Conservation (phyloP, 768 basidiomycete genomes). For the Dioszegia hungarica region DNA sequence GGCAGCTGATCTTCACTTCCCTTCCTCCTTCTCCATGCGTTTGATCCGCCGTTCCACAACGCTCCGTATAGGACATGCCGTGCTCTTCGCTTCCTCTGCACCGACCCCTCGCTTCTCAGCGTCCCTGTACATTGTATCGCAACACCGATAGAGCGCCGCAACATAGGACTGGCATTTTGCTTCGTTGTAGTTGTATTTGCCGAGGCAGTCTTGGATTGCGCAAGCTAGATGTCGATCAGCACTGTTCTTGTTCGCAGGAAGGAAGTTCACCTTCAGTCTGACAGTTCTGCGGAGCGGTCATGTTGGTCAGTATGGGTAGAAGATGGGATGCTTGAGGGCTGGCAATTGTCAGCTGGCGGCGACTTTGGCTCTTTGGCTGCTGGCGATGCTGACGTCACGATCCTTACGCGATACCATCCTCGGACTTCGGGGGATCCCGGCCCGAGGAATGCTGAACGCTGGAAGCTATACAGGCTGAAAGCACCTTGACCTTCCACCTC, state of each 20-base stretch:
- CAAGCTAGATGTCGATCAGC: slow-evolving; percentile 24
- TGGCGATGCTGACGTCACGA: background rate
- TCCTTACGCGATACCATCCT: background rate
- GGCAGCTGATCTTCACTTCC: no score
- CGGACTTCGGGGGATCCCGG: background rate
- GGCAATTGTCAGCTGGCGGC: no score
- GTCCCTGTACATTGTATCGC: slow-evolving; percentile 35
- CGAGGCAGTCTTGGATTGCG: slow-evolving; percentile 45
- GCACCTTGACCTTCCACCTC: background rate
- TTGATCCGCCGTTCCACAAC: slow-evolving; percentile 40
- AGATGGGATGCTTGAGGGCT: no score
- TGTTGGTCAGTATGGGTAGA: no score
- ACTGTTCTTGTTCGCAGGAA: background rate
- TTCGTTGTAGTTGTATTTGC: slow-evolving; percentile 42
- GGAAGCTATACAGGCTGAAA: no score
- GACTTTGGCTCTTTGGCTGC: no score
- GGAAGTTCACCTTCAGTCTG: slow-evolving; percentile 38
- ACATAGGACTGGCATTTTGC: slow-evolving; percentile 36
- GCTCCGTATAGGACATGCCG: slow-evolving; percentile 37
- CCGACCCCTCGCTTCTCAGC: slow-evolving; percentile 19
- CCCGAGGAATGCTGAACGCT: no score
- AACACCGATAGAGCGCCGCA: slow-evolving; percentile 42
- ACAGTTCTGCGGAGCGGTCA: slow-evolving; percentile 31
- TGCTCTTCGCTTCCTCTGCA: slow-evolving; percentile 16
- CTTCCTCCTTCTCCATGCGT: slow-evolving; percentile 16